A percentile compares a stretch with the other conserved stretches of the same genome.
phyloP scores from a whole-genome alignment of 2,329 filamentous ascomycete species.

The Fusarium kyushuense region DNA sequence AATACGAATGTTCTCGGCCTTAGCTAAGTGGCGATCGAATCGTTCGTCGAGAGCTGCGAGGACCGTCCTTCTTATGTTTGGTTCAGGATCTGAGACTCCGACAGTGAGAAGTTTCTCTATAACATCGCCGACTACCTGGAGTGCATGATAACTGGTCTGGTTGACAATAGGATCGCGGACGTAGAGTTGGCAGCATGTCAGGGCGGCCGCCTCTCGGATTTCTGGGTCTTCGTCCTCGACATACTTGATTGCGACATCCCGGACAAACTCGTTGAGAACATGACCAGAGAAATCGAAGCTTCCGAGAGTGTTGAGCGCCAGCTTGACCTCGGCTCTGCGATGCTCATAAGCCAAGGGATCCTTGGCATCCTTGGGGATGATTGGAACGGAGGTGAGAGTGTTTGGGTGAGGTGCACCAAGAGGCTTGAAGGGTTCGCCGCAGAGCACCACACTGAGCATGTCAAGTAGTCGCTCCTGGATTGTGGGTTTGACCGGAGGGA shows the following conservation, averaged over 20 bases:
- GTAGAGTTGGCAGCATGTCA: constrained; percentile 98
- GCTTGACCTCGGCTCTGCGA: constrained; percentile 86
- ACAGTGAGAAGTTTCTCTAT: constrained; percentile 97
- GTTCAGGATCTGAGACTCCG: constrained; percentile 90
- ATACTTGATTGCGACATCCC: constrained; percentile 97
- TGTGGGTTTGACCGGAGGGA: constrained; percentile 89
- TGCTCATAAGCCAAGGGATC: constrained; percentile 85
- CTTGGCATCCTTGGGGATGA: constrained; percentile 88
- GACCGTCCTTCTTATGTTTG: constrained; percentile 89
- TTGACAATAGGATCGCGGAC: constrained; percentile 97
- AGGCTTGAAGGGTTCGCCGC: constrained; percentile 90
- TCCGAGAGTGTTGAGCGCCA: constrained; percentile 94
- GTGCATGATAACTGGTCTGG: constrained; percentile 95
- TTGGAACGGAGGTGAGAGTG: constrained; percentile 81
- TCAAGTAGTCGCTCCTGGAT: constrained; percentile 96
- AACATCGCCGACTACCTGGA: constrained; percentile 97
- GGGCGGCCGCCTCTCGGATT: constrained; percentile 91
- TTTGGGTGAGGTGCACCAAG: constrained; percentile 89
- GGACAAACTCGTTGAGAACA: constrained; percentile 97
- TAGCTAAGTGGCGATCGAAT: constrained; percentile 96
- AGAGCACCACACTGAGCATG: constrained; percentile 93
- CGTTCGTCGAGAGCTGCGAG: constrained; percentile 89
- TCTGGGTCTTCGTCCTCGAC: constrained; percentile 96
- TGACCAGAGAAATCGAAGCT: constrained; percentile 96
- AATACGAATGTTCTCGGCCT: constrained; percentile 96